Evolutionary conservation across 2,329 filamentous ascomycete species (phyloP).

Genomic region (Plectosphaerella cucumerina): DNA sequence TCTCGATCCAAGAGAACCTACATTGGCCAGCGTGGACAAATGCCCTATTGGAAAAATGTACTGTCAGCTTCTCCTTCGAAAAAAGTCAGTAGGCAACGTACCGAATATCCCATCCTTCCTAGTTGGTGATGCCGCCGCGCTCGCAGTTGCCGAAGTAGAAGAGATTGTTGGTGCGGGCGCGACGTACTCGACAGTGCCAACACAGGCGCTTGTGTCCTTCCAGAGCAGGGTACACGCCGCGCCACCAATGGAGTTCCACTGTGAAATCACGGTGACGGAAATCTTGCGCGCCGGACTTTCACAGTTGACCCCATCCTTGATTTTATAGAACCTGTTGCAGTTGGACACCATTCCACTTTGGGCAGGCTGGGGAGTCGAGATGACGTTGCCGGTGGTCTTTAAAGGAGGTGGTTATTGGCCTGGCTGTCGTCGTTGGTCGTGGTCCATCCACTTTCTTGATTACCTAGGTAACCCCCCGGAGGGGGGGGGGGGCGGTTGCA

Average conservation of each 20-base stretch:
- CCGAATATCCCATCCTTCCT: not conserved
- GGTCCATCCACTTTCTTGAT: too few species aligned
- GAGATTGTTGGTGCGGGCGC: not conserved
- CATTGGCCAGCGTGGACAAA: too few species aligned
- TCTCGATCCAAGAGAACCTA: too few species aligned
- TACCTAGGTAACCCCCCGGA: too few species aligned
- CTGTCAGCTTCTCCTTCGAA: not conserved
- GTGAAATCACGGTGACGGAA: not conserved
- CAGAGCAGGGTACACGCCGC: not conserved
- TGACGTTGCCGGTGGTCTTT: conserved; percentile 12
- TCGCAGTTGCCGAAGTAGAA: not conserved
- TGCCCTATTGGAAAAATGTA: not conserved
- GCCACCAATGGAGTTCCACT: not conserved
- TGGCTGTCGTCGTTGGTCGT: too few species aligned
- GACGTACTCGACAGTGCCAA: not conserved
- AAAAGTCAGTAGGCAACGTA: not conserved
- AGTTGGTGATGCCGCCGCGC: not conserved
- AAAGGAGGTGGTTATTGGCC: not conserved
- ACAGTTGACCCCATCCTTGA: conserved; percentile 17
- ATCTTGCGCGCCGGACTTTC: not conserved
- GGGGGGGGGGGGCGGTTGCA: too few species aligned
- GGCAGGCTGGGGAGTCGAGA: conserved; percentile 21
- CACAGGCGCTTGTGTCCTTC: not conserved
- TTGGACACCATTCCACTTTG: conserved; percentile 21
- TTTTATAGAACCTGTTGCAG: conserved; percentile 22